A percentile compares a stretch with the other conserved stretches of the same genome.
phyloP scores from a whole-genome alignment of 192 early-diverging fungal genomes.

The Backusella circina region DNA sequence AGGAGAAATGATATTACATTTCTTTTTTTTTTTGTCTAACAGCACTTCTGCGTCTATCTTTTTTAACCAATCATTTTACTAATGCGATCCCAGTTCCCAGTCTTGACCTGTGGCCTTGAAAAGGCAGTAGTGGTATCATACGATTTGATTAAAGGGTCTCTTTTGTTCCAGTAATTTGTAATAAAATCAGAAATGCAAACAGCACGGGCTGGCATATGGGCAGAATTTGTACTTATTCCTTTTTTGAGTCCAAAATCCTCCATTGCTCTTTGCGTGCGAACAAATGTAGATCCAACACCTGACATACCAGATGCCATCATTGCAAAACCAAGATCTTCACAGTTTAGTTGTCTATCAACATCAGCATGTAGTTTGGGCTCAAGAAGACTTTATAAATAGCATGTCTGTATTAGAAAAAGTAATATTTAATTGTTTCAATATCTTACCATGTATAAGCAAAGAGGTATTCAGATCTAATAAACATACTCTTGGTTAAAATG shows the following conservation, averaged over 20 bases:
- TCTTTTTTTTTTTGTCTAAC: background rate
- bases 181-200: conserved; percentile 19
- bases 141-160: conserved; percentile 10
- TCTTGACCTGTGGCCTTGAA: background rate
- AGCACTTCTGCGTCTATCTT: background rate
- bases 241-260: conserved; percentile 22
- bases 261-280: conserved; percentile 2
- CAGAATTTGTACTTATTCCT: conserved; percentile 18
- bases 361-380: conserved; percentile 15
- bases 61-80: background rate
- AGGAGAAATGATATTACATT: background rate
- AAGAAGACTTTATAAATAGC: conserved; percentile 7
- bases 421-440: background rate
- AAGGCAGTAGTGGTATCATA: background rate
- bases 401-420: background rate
- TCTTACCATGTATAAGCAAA: conserved; percentile 34
- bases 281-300: conserved; percentile 11
- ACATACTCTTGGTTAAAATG: conserved; percentile 35
- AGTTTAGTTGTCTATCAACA: conserved; percentile 26
- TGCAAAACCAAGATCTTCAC: conserved; percentile 32
- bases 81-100: background rate
- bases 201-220: conserved; percentile 22
- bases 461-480: conserved; percentile 24
- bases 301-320: conserved; percentile 27
- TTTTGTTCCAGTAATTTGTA: conserved; percentile 2